phyloP scores from a whole-genome alignment of 306 rosid genomes.

The Cicer bijugum region DNA sequence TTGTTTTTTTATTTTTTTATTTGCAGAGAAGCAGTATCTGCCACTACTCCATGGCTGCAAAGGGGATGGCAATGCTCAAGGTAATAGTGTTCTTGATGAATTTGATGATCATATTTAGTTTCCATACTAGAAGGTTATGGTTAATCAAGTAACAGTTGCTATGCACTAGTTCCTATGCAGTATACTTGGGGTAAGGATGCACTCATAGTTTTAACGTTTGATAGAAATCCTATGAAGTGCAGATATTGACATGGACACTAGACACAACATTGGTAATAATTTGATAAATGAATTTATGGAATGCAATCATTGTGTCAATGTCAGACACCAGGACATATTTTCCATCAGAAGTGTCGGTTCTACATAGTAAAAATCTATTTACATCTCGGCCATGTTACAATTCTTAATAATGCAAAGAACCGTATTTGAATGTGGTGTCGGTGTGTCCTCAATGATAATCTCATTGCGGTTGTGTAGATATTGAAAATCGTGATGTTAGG shows the following conservation, averaged over 20 bases:
- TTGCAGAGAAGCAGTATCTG: constrained; percentile 69
- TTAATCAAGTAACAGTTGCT: background rate
- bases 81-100: constrained; percentile 40
- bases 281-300: too few relatives aligned
- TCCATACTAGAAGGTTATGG: constrained; percentile 18
- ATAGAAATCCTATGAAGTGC: background rate
- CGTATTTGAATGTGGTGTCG: background rate
- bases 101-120: constrained; percentile 32
- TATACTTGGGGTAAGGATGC: background rate
- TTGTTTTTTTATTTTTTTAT: constrained; percentile 21
- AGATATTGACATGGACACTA: too few relatives aligned
- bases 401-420: background rate
- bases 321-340: too few relatives aligned
- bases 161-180: background rate
- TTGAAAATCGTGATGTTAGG: background rate
- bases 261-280: too few relatives aligned
- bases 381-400: background rate
- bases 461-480: background rate
- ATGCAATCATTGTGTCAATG: too few relatives aligned
- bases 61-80: constrained; percentile 61
- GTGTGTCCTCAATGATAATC: background rate
- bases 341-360: too few relatives aligned
- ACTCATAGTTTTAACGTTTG: background rate
- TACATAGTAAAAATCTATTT: background rate
- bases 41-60: constrained; percentile 50